These are phyloP conservation scores for Aspergillus wentii DNA, from an alignment of 495 filamentous ascomycete genomes.

Conservation along the genomic window DNA sequence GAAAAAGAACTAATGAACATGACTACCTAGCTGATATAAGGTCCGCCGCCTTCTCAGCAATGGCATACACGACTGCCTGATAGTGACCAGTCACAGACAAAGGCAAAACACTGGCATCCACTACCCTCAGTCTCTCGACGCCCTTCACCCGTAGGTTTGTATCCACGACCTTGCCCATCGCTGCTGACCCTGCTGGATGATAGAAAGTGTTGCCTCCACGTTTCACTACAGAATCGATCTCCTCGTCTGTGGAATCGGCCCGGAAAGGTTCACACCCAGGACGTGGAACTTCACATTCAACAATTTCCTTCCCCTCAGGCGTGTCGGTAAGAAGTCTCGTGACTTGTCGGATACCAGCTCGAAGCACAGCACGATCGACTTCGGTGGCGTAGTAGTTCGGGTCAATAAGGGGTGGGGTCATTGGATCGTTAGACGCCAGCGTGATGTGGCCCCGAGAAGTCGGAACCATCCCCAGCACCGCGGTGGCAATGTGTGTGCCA, in stretches of 20 bases:
- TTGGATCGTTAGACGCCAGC: slow-evolving; percentile 24
- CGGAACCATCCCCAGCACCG: slow-evolving; percentile 24
- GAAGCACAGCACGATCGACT: slow-evolving; percentile 22
- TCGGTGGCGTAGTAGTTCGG: slow-evolving; percentile 39
- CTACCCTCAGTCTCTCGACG: slow-evolving; percentile 30
- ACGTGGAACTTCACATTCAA: slow-evolving; percentile 17
- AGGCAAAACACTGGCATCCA: slow-evolving; percentile 37
- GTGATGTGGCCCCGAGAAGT: slow-evolving; percentile 40
- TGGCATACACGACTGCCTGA: slow-evolving; percentile 29
- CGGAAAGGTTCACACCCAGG: slow-evolving; percentile 12
- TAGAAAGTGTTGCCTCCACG: slow-evolving; percentile 18
- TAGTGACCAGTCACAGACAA: slow-evolving; percentile 24
- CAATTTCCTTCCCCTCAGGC: slow-evolving; percentile 10
- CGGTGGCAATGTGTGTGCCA: slow-evolving; percentile 29
- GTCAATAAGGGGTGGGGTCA: slow-evolving; percentile 29
- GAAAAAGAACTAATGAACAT: no score
- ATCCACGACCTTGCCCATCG: slow-evolving; percentile 40
- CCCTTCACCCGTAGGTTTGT: slow-evolving; percentile 30
- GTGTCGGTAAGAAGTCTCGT: slow-evolving; percentile 10
- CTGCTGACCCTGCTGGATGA: slow-evolving; percentile 25
- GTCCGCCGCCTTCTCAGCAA: slow-evolving; percentile 29
- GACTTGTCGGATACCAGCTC: slow-evolving; percentile 15
- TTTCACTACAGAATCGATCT: slow-evolving; percentile 21
- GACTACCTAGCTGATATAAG: no score
- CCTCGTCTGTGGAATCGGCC: slow-evolving; percentile 19